A percentile compares a stretch with the other conserved stretches of the same genome.
These are phyloP conservation scores for Pythium periplocum DNA, from an alignment of 352 stramenopile genomes.

Conservation along the genomic window DNA sequence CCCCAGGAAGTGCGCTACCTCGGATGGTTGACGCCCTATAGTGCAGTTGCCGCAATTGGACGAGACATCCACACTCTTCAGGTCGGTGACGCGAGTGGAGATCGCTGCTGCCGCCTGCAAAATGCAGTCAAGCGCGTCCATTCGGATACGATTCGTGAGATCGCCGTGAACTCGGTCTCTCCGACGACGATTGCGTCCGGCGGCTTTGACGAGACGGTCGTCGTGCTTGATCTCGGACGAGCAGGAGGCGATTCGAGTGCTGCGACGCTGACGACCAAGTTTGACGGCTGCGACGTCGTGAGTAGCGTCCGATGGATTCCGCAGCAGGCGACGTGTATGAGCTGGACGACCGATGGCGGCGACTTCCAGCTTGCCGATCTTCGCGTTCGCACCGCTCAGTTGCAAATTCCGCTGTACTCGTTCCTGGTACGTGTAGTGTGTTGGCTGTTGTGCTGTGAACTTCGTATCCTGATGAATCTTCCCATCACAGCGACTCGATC, in stretches of 20 bases:
- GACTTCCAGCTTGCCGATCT: slow-evolving; percentile 65
- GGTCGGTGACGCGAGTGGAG: slow-evolving; percentile 16
- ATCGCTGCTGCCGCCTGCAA: slow-evolving; percentile 29
- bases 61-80: slow-evolving; percentile 67
- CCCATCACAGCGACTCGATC: slow-evolving; percentile 24
- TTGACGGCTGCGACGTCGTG: slow-evolving; percentile 70
- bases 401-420: slow-evolving; percentile 14
- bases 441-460: background rate
- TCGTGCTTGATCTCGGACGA: slow-evolving; percentile 56
- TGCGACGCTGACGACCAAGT: slow-evolving; percentile 44
- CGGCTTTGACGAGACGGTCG: slow-evolving; percentile 78
- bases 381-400: slow-evolving; percentile 26
- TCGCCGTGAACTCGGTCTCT: slow-evolving; percentile 34
- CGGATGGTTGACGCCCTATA: slow-evolving; percentile 45
- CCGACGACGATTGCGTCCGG: slow-evolving; percentile 11
- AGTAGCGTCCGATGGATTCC: slow-evolving; percentile 74
- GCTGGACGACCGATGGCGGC: slow-evolving; percentile 79
- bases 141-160: slow-evolving; percentile 65
- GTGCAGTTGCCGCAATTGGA: slow-evolving; percentile 54
- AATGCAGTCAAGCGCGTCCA: slow-evolving; percentile 54
- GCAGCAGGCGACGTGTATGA: slow-evolving; percentile 31
- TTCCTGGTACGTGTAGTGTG: slow-evolving; percentile 2
- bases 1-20: slow-evolving; percentile 66
- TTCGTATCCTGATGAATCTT: slow-evolving; percentile 1
- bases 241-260: slow-evolving; percentile 25